These are phyloP conservation scores for Lippia alba DNA, from an alignment of 305 asterid genomes.

Conservation along the genomic window DNA sequence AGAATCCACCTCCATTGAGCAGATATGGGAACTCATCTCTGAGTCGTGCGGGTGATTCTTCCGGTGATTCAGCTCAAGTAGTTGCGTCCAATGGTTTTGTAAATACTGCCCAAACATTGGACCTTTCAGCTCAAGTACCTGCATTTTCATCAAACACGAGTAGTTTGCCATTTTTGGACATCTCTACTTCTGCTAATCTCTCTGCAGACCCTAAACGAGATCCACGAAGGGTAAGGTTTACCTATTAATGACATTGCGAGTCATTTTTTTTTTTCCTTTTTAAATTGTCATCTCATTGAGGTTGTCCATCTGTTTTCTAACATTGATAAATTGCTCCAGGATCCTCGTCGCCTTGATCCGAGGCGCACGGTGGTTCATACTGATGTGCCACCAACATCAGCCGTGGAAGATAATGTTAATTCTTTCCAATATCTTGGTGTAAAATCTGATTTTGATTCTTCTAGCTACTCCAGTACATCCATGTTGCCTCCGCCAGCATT, in stretches of 20 bases:
- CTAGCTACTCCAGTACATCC: slow-evolving; percentile 46
- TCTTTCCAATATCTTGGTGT: slow-evolving; percentile 47
- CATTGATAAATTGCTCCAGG: slow-evolving; percentile 56
- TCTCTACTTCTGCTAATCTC: slow-evolving; percentile 54
- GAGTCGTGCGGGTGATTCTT: slow-evolving; percentile 50
- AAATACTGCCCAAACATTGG: slow-evolving; percentile 47
- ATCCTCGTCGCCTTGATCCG: slow-evolving; percentile 99
- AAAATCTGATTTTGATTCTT: slow-evolving; percentile 56
- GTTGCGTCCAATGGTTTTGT: slow-evolving; percentile 65
- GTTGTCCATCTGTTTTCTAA: slow-evolving; percentile 39
- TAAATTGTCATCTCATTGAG: slow-evolving; percentile 29
- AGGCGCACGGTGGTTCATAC: slow-evolving; percentile 65
- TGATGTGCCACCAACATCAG: slow-evolving; percentile 55
- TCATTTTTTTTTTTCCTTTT: slow-evolving; percentile 1
- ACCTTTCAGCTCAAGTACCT: slow-evolving; percentile 55
- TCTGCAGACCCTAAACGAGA: slow-evolving; percentile 85
- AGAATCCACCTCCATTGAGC: slow-evolving; percentile 62
- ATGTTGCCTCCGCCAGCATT: slow-evolving; percentile 42
- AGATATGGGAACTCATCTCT: slow-evolving; percentile 42
- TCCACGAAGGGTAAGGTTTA: slow-evolving; percentile 89
- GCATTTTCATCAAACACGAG: slow-evolving; percentile 47
- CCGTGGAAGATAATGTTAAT: slow-evolving; percentile 59
- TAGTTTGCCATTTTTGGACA: slow-evolving; percentile 53
- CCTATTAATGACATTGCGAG: slow-evolving; percentile 24
- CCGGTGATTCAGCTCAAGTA: slow-evolving; percentile 49